Percentiles rank a stretch among this genome's conserved stretches.
Evolutionary conservation across 768 basidiomycete genomes (phyloP).

Genomic region (Boletus pseudopeckii): DNA sequence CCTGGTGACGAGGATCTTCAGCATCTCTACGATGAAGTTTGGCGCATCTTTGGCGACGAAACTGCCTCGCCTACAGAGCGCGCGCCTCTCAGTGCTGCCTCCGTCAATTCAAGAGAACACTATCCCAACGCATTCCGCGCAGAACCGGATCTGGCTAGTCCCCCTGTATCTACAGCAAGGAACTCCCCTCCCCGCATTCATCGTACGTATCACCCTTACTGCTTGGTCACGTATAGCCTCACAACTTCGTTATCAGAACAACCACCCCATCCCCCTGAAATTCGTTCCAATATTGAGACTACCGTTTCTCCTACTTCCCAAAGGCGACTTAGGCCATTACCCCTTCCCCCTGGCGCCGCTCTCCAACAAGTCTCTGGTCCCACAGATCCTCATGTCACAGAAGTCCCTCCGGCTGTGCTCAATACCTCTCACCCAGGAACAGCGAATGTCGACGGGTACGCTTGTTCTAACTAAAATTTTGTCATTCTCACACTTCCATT

Average conservation of each 20-base stretch:
- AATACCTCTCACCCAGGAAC: slow-evolving; percentile 26
- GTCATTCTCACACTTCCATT: background rate
- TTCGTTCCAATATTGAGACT: slow-evolving; percentile 21
- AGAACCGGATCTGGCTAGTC: slow-evolving; percentile 16
- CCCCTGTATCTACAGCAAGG: slow-evolving; percentile 10
- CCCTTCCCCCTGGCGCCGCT: slow-evolving; percentile 24
- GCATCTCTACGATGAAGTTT: slow-evolving; percentile 71
- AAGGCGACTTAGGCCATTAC: slow-evolving; percentile 27
- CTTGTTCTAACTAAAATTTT: background rate
- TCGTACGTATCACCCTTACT: slow-evolving; percentile 16
- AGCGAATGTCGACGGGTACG: slow-evolving; percentile 25
- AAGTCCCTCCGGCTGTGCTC: slow-evolving; percentile 7
- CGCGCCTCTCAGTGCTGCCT: slow-evolving; percentile 13
- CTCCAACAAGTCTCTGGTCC: slow-evolving; percentile 10
- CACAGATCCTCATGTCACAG: slow-evolving; percentile 15
- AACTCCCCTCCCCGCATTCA: slow-evolving; percentile 19
- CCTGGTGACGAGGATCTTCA: slow-evolving; percentile 72
- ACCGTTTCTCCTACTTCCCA: slow-evolving; percentile 30
- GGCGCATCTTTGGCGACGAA: slow-evolving; percentile 61
- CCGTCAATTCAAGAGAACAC: slow-evolving; percentile 21
- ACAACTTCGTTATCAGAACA: slow-evolving; percentile 6
- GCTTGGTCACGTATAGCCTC: background rate
- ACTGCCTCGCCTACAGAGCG: slow-evolving; percentile 31
- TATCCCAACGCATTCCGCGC: slow-evolving; percentile 17
- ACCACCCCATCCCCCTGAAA: slow-evolving; percentile 17